Evolutionary conservation across 2,329 filamentous ascomycete species (phyloP).

Genomic region (Ophiostoma himal-ulmi): DNA sequence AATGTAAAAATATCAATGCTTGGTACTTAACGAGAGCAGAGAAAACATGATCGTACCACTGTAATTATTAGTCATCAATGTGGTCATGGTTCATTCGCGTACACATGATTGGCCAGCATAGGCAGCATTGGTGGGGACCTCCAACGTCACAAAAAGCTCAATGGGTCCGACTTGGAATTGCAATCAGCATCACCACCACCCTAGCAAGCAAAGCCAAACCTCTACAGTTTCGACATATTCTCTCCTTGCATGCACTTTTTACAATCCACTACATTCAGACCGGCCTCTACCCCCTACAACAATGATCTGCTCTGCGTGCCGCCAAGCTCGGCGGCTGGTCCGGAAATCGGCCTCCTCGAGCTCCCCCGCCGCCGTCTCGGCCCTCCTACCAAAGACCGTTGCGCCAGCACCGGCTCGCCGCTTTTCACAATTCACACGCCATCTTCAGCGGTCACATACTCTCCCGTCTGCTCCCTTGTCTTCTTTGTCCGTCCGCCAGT

Average conservation of each 20-base stretch:
- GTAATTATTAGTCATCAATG: not conserved
- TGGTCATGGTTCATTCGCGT: not conserved
- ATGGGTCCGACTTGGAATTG: not conserved
- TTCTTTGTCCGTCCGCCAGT: not conserved
- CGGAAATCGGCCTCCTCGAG: slow-evolving; percentile 1
- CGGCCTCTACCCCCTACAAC: not conserved
- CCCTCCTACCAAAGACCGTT: not conserved
- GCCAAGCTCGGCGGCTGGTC: slow-evolving; percentile 19
- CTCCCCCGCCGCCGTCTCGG: not conserved
- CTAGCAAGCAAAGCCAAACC: not conserved
- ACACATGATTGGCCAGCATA: not conserved
- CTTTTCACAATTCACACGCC: not conserved
- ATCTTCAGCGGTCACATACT: not conserved
- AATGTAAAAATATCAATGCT: not conserved
- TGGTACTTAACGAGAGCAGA: not conserved
- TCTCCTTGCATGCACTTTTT: not conserved
- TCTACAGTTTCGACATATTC: not conserved
- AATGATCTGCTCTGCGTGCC: slow-evolving; percentile 21
- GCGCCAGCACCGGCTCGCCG: slow-evolving; percentile 4
- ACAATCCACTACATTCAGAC: not conserved
- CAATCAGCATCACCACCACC: not conserved
- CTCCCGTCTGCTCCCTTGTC: not conserved
- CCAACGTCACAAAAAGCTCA: slow-evolving; percentile 12
- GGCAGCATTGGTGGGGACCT: not conserved
- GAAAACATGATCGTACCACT: not conserved